Conservation (phyloP, 768 basidiomycete species). For the Rickenella mellea region DNA sequence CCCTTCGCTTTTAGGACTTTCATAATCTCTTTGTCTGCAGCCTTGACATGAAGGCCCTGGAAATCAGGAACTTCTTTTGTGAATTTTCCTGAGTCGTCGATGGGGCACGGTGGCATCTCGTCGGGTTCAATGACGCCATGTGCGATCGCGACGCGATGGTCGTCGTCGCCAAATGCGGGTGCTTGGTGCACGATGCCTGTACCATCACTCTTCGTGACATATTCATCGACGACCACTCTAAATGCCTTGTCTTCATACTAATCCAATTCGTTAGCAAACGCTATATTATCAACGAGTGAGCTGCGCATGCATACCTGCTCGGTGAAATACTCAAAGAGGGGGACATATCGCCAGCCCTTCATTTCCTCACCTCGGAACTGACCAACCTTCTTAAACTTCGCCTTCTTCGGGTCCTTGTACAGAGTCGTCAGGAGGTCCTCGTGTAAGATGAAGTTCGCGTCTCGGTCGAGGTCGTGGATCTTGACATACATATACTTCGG, state of each 20-base stretch:
- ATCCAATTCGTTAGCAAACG: background rate
- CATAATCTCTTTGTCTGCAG: slow-evolving; percentile 91
- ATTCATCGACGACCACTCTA: slow-evolving; percentile 80
- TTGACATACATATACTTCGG: slow-evolving; percentile 96
- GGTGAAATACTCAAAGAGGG: slow-evolving; percentile 94
- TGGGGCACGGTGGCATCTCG: slow-evolving; percentile 93
- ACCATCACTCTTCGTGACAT: slow-evolving; percentile 88
- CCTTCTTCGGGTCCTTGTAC: slow-evolving; percentile 96
- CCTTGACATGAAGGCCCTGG: slow-evolving; percentile 82
- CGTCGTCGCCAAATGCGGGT: slow-evolving; percentile 97
- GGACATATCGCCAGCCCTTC: slow-evolving; percentile 93
- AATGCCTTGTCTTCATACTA: slow-evolving; percentile 91
- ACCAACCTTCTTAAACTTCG: slow-evolving; percentile 86
- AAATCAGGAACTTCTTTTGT: slow-evolving; percentile 88
- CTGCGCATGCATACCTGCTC: slow-evolving; percentile 54
- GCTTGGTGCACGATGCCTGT: slow-evolving; percentile 99
- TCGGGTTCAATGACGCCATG: slow-evolving; percentile 77
- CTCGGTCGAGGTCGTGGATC: slow-evolving; percentile 82
- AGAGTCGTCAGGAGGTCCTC: slow-evolving; percentile 79
- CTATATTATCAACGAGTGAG: background rate
- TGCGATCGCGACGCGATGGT: slow-evolving; percentile 85
- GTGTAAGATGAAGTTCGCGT: slow-evolving; percentile 86
- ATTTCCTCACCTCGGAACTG: slow-evolving; percentile 86
- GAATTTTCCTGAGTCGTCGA: slow-evolving; percentile 85
- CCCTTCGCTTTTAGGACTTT: slow-evolving; percentile 83